These are phyloP conservation scores for Malbranchea zuffiana DNA, from an alignment of 2,329 filamentous ascomycete genomes.

Conservation along the genomic window DNA sequence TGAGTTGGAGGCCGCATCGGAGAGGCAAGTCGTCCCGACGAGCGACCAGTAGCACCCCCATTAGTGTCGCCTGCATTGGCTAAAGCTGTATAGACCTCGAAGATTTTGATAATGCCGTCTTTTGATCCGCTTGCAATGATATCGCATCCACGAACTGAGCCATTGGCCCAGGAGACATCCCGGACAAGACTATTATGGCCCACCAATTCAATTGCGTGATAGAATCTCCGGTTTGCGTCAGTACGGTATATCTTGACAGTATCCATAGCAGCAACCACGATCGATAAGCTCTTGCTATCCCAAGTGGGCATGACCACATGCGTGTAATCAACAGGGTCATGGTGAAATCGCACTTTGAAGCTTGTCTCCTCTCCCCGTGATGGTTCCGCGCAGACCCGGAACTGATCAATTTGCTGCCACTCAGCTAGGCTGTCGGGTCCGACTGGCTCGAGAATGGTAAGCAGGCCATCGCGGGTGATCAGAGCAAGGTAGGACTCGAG, in stretches of 20 bases:
- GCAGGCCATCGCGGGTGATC: constrained; percentile 67
- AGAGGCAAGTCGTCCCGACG: constrained; percentile 16
- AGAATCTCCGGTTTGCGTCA: constrained; percentile 64
- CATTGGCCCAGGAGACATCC: constrained; percentile 85
- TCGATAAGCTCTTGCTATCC: constrained; percentile 61
- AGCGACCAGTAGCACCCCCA: constrained; percentile 20
- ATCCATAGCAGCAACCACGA: constrained; percentile 81
- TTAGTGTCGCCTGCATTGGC: constrained; percentile 20
- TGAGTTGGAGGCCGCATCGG: constrained; percentile 21
- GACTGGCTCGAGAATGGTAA: constrained; percentile 74
- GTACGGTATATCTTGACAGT: constrained; percentile 75
- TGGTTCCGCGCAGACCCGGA: constrained; percentile 60
- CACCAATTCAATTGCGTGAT: constrained; percentile 64
- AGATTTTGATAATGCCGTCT: constrained; percentile 83
- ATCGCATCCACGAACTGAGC: constrained; percentile 81
- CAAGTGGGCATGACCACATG: constrained; percentile 72
- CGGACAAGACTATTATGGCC: constrained; percentile 68
- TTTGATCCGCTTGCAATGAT: constrained; percentile 85
- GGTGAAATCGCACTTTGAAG: constrained; percentile 80
- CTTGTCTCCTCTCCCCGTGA: constrained; percentile 72
- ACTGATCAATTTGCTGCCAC: constrained; percentile 64
- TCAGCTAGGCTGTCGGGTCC: constrained; percentile 70
- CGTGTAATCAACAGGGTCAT: constrained; percentile 61
- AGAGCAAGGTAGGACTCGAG: constrained; percentile 76
- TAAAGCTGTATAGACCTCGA: constrained; percentile 45